Evolutionary conservation across 1,284 basidiomycete genomes (phyloP).

Genomic region (Apiotrichum gracile): DNA sequence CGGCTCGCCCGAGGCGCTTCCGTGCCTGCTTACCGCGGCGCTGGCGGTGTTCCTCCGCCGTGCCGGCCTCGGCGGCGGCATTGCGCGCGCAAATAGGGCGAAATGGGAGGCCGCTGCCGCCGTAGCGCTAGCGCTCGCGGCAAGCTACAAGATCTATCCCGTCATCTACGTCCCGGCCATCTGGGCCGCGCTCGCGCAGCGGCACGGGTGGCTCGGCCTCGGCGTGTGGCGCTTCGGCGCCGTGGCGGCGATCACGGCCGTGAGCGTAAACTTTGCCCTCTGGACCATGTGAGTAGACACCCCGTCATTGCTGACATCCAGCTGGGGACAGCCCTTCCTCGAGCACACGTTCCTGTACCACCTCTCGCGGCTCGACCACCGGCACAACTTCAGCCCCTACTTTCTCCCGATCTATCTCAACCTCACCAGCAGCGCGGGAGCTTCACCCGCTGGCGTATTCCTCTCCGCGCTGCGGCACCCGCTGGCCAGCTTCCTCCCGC

Average conservation of each 20-base stretch:
- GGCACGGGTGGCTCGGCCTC: constrained; percentile 52
- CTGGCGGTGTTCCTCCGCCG: constrained; percentile 71
- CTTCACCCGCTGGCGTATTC: constrained; percentile 26
- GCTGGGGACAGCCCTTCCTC: constrained; percentile 90
- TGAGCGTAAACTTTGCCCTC: constrained; percentile 59
- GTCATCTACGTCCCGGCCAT: constrained; percentile 79
- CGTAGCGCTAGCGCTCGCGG: constrained; percentile 65
- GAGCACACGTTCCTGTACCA: constrained; percentile 93
- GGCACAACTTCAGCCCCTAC: constrained; percentile 97
- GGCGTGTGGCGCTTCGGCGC: constrained; percentile 62
- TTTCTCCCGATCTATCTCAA: constrained; percentile 86
- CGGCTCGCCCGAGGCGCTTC: constrained; percentile 86
- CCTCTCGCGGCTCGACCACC: constrained; percentile 80
- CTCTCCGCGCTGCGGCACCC: constrained; percentile 30
- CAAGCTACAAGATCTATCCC: constrained; percentile 95
- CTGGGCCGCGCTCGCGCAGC: constrained; percentile 55
- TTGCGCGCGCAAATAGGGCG: not conserved
- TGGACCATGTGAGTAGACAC: constrained; percentile 67
- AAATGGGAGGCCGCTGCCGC: constrained; percentile 55
- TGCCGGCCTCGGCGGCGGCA: constrained; percentile 18
- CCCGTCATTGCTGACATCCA: too few relatives aligned
- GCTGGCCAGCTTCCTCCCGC: constrained; percentile 49
- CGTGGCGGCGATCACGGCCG: constrained; percentile 65
- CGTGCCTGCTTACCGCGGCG: constrained; percentile 53
- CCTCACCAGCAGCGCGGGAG: constrained; percentile 28